These are phyloP conservation scores for Seminavis robusta DNA, from an alignment of 108 stramenopile genomes.

Conservation along the genomic window DNA sequence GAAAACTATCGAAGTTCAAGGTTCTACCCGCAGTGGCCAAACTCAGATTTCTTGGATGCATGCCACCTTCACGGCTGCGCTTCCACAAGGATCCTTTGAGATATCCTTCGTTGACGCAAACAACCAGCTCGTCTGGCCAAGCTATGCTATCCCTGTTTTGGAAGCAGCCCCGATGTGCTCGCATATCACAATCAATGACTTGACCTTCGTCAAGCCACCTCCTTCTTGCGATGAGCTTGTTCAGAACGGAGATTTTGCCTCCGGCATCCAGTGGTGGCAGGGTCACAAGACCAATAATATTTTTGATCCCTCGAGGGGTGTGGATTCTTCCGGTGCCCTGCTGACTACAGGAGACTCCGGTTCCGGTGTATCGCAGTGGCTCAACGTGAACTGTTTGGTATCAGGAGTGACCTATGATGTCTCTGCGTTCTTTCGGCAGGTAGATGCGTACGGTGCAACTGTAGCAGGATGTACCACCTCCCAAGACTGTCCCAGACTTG, in stretches of 20 bases:
- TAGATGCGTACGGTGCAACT: neutral
- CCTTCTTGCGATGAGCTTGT: too few relatives aligned
- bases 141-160: too few relatives aligned
- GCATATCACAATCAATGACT: too few relatives aligned
- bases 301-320: neutral
- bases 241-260: neutral
- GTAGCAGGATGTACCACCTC: neutral
- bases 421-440: neutral
- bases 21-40: too few relatives aligned
- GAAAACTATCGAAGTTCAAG: too few relatives aligned
- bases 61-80: neutral
- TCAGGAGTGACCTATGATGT: neutral
- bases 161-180: too few relatives aligned
- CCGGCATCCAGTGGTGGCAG: neutral
- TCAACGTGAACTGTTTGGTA: neutral
- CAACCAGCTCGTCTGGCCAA: neutral
- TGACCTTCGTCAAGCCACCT: too few relatives aligned
- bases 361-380: too few relatives aligned
- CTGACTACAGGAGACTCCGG: neutral
- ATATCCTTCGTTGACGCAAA: conserved; percentile 1
- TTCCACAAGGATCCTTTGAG: conserved; percentile 2
- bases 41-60: neutral
- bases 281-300: too few relatives aligned
- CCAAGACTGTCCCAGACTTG: neutral
- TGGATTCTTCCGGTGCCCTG: neutral